Evolutionary conservation across 129 eudicot species (phyloP).

Genomic region (Sambucus nigra): DNA sequence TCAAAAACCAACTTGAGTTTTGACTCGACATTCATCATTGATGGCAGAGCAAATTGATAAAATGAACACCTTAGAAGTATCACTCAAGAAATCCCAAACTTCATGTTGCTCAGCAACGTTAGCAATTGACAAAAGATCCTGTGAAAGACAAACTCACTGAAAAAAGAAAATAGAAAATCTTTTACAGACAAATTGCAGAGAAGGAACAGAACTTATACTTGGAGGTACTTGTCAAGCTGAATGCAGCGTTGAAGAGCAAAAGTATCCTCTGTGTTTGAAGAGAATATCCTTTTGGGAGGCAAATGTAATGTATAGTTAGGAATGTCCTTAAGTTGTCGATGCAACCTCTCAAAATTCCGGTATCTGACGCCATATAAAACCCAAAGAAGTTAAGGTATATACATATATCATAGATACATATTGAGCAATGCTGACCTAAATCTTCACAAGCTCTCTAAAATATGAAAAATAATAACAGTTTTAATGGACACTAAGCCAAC

Average conservation of each 20-base stretch:
- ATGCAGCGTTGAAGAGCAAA: conserved; percentile 96
- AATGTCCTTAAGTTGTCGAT: conserved; percentile 90
- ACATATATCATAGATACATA: neutral
- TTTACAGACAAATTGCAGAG: neutral
- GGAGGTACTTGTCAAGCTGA: conserved; percentile 91
- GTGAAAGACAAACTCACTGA: conserved; percentile 13
- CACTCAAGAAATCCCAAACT: conserved; percentile 97
- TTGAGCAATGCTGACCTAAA: neutral
- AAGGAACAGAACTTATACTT: conserved; percentile 35
- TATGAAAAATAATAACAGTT: neutral
- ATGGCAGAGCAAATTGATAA: neutral
- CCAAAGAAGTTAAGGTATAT: neutral
- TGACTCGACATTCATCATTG: conserved; percentile 3
- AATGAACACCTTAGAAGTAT: conserved; percentile 64
- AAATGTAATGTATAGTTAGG: conserved; percentile 87
- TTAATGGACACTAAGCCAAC: neutral
- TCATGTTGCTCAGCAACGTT: conserved; percentile 99
- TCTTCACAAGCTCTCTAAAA: neutral
- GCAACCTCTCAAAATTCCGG: conserved; percentile 91
- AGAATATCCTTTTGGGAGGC: conserved; percentile 99
- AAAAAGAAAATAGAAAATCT: neutral
- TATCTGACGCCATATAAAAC: conserved; percentile 48
- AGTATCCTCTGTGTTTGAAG: conserved; percentile 99
- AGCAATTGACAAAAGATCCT: conserved; percentile 95
- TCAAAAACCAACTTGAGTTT: neutral